phyloP scores from a whole-genome alignment of 495 filamentous ascomycete species.

The Penicillium verhagenii region DNA sequence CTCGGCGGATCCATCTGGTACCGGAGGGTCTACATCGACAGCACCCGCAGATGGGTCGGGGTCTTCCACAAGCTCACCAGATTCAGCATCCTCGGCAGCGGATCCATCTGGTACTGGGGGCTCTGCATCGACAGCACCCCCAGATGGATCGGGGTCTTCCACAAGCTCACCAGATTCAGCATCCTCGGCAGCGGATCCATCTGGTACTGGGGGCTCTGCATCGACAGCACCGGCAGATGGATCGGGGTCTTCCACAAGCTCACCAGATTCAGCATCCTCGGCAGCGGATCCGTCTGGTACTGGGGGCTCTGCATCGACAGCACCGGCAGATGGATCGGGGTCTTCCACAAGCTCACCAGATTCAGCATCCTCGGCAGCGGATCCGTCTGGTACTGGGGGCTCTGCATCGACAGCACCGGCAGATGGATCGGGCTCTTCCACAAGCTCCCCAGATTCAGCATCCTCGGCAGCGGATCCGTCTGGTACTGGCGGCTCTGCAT shows the following conservation, averaged over 20 bases:
- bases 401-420: background rate
- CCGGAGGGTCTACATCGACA: no score
- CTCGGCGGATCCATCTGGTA: background rate
- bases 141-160: no score
- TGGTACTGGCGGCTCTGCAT: background rate
- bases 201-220: background rate
- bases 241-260: no score
- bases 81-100: background rate
- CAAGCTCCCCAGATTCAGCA: background rate
- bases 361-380: background rate
- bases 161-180: background rate
- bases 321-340: no score
- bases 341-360: background rate
- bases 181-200: background rate
- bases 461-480: background rate
- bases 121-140: background rate
- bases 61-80: background rate
- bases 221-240: background rate
- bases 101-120: background rate
- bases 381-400: background rate
- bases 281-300: background rate
- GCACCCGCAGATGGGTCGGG: no score
- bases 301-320: background rate
- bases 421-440: no score
- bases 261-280: background rate